Percentiles rank a stretch among this genome's conserved stretches.
These are phyloP conservation scores for Dactylis glomerata DNA, from an alignment of 176 grass and related monocot species.

Conservation along the genomic window DNA sequence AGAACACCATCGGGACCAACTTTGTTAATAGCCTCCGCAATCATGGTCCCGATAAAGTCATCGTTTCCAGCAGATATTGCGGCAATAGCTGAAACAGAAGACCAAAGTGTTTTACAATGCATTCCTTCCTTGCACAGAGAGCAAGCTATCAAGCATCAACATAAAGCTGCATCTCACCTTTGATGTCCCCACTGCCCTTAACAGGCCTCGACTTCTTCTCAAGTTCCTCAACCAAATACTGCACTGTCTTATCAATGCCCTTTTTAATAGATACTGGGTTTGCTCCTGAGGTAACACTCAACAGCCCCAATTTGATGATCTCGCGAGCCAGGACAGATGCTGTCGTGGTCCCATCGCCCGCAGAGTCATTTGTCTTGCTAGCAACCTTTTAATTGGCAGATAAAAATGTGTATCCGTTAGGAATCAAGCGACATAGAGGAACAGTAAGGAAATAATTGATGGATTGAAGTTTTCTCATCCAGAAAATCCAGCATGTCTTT, in stretches of 20 bases:
- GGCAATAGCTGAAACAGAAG: conserved; percentile 60
- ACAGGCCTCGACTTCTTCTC: conserved; percentile 81
- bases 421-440: neutral
- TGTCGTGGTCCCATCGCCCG: conserved; percentile 86
- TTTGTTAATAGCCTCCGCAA: conserved; percentile 86
- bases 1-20: conserved; percentile 94
- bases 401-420: neutral
- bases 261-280: conserved; percentile 92
- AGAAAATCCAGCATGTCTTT: neutral
- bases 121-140: neutral
- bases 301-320: conserved; percentile 77
- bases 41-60: conserved; percentile 81
- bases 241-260: conserved; percentile 88
- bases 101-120: neutral
- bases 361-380: conserved; percentile 93
- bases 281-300: conserved; percentile 84
- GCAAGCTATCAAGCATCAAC: neutral
- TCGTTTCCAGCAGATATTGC: conserved; percentile 89
- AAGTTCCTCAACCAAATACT: conserved; percentile 65
- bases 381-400: conserved; percentile 56
- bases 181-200: conserved; percentile 75
- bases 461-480: neutral
- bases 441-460: neutral
- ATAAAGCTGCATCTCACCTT: conserved; percentile 38
- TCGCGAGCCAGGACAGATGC: conserved; percentile 87